Conservation (phyloP, 2,329 filamentous ascomycete species). For the Zymoseptoria ardabiliae region DNA sequence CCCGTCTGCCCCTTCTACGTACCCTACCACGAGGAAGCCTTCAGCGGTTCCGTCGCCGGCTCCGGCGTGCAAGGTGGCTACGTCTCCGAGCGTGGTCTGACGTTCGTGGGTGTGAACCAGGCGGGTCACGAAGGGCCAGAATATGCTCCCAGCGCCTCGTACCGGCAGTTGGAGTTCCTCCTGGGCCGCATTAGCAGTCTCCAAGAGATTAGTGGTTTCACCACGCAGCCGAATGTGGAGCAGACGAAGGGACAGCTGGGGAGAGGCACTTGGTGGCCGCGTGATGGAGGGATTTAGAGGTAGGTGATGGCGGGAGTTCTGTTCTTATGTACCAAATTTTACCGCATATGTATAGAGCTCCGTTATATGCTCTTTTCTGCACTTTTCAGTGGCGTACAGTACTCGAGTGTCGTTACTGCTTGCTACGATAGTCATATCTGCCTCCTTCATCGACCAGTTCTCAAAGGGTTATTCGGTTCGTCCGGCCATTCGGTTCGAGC, state of each 20-base stretch:
- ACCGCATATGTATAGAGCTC: too few species aligned
- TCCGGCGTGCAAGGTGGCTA: slow-evolving; percentile 37
- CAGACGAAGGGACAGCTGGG: slow-evolving; percentile 7
- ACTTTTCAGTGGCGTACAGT: too few species aligned
- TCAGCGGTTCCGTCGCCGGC: slow-evolving; percentile 33
- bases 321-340: too few species aligned
- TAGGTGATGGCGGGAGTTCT: not conserved
- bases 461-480: too few species aligned
- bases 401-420: too few species aligned
- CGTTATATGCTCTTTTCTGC: too few species aligned
- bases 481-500: too few species aligned
- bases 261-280: slow-evolving; percentile 10
- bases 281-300: not conserved
- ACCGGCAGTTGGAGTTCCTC: slow-evolving; percentile 37
- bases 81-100: slow-evolving; percentile 39
- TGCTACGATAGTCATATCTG: too few species aligned
- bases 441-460: too few species aligned
- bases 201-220: slow-evolving; percentile 12
- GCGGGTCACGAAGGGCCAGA: slow-evolving; percentile 39
- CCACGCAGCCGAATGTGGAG: slow-evolving; percentile 8
- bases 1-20: slow-evolving; percentile 37
- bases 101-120: slow-evolving; percentile 38
- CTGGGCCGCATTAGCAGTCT: slow-evolving; percentile 31
- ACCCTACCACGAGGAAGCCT: slow-evolving; percentile 39
- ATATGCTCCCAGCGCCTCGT: slow-evolving; percentile 38